Base-by-base conservation (phyloP, 768 basidiomycete genomes). In the Xerocomus spinulosus region DNA sequence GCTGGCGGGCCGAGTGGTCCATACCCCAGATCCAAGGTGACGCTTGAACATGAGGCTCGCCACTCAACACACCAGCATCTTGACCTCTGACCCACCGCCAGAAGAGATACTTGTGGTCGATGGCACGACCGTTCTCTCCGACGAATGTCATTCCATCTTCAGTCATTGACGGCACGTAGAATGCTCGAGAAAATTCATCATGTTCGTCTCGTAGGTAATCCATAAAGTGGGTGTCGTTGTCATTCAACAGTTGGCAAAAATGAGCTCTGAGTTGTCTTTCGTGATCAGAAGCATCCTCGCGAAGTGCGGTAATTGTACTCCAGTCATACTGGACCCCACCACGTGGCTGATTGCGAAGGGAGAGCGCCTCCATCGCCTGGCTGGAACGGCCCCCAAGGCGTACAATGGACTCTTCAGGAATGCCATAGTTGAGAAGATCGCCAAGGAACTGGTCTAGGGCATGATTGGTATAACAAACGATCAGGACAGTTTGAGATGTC, bases 381-480 rank as follows among this genome's bases (percentile, higher is more conserved):
- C 76, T 79, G 2, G 75, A 68, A 55, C 84, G 83, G 2, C 83
- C 73, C 0, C 73, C 74, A 0, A 86, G 67, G 0, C 85, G 75
- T n/a, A 84, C 74, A 34, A 87, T 76, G 25, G 61, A 69, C 3
- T 32, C 3, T 0, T 46, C 43, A 1, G 81, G 78, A 3, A 86
- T 81, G 1, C 74, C 79, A 28, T 79, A 78, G 28, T 75, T 68
- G 14, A 85, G 60, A 5, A 87, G 72, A 44, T 80, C 77, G 21
- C 77, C 73, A 5, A 87, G 69, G 45, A 87, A 81, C 48, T 85
- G 79, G 56, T 86, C 85, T 0, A 87, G 71, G 0, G 85, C 85
- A 48, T 87, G 85, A 47, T 87, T 87, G 1, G 83, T 87, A 48
- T 78, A 85, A 55, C 83, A 85, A 25, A 83, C 78, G 14, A 86